These are phyloP conservation scores for Inonotus obliquus DNA, from an alignment of 1,284 basidiomycete genomes.

Conservation along the genomic window DNA sequence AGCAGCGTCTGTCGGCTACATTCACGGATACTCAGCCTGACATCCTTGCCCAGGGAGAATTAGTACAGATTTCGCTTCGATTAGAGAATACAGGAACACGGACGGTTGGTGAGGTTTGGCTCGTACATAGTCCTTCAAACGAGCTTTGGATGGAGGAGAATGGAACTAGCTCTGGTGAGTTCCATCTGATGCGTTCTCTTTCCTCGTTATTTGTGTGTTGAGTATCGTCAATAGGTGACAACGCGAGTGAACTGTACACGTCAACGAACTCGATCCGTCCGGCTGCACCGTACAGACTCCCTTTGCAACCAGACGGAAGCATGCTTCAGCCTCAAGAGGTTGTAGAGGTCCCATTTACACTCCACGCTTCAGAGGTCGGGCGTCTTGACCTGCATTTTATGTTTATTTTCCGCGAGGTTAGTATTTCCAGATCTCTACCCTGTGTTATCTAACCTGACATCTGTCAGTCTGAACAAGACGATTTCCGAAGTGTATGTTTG, in stretches of 20 bases:
- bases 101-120: conserved; percentile 62
- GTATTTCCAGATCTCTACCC: conserved; percentile 19
- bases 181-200: conserved; percentile 14
- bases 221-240: background rate
- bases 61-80: conserved; percentile 45
- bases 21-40: conserved; percentile 51
- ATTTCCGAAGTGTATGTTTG: conserved; percentile 52
- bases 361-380: conserved; percentile 47
- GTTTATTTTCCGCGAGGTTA: conserved; percentile 68
- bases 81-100: conserved; percentile 57
- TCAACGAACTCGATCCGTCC: conserved; percentile 49
- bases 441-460: conserved; percentile 5
- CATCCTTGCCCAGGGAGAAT: conserved; percentile 60
- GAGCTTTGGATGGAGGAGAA: conserved; percentile 47
- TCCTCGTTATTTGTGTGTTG: conserved; percentile 14
- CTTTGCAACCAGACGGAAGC: conserved; percentile 33
- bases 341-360: conserved; percentile 42
- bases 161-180: conserved; percentile 17
- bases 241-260: conserved; percentile 18
- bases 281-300: conserved; percentile 42
- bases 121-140: conserved; percentile 54
- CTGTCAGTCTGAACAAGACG: conserved; percentile 6
- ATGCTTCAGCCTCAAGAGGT: conserved; percentile 43
- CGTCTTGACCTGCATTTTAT: conserved; percentile 53
- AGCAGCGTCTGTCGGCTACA: conserved; percentile 50